These are phyloP conservation scores for Wickerhamiella cacticola DNA, from an alignment of 805 yeast genomes.

Conservation along the genomic window DNA sequence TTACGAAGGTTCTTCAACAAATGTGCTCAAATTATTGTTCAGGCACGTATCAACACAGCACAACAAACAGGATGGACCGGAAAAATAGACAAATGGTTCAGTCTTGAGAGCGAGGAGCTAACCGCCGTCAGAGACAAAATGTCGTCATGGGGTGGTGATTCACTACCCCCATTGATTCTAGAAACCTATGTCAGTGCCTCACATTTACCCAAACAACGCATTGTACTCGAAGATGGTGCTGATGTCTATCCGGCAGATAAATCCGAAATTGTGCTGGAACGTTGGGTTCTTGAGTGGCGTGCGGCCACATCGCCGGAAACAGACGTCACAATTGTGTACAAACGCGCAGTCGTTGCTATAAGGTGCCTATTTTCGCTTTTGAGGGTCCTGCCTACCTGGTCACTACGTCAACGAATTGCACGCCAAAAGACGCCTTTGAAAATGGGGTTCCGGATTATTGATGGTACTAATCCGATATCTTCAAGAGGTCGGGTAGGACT, in stretches of 20 bases:
- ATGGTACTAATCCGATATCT: slow-evolving; percentile 66
- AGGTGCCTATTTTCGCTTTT: slow-evolving; percentile 58
- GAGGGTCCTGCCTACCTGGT: slow-evolving; percentile 60
- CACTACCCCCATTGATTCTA: slow-evolving; percentile 63
- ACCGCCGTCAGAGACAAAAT: slow-evolving; percentile 43
- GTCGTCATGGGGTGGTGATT: slow-evolving; percentile 43
- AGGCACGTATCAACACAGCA: slow-evolving; percentile 17
- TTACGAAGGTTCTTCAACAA: slow-evolving; percentile 33
- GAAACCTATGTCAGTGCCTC: slow-evolving; percentile 71
- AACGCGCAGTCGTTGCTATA: slow-evolving; percentile 59
- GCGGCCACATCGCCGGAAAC: slow-evolving; percentile 22
- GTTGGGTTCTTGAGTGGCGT: slow-evolving; percentile 85
- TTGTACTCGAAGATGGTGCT: slow-evolving; percentile 47
- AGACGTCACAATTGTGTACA: slow-evolving; percentile 59
- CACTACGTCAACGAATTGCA: slow-evolving; percentile 38
- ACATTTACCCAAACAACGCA: slow-evolving; percentile 43
- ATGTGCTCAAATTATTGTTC: slow-evolving; percentile 30
- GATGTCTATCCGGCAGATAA: slow-evolving; percentile 44
- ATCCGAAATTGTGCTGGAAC: slow-evolving; percentile 78
- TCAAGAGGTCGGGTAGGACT: slow-evolving; percentile 80
- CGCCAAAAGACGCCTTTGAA: slow-evolving; percentile 34
- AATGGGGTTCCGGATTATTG: slow-evolving; percentile 48
- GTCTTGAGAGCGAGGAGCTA: slow-evolving; percentile 31
- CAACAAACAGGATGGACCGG: slow-evolving; percentile 20
- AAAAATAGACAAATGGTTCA: slow-evolving; percentile 30